phyloP scores from a whole-genome alignment of 2,329 filamentous ascomycete genomes.

The Verticillium nubilum region DNA sequence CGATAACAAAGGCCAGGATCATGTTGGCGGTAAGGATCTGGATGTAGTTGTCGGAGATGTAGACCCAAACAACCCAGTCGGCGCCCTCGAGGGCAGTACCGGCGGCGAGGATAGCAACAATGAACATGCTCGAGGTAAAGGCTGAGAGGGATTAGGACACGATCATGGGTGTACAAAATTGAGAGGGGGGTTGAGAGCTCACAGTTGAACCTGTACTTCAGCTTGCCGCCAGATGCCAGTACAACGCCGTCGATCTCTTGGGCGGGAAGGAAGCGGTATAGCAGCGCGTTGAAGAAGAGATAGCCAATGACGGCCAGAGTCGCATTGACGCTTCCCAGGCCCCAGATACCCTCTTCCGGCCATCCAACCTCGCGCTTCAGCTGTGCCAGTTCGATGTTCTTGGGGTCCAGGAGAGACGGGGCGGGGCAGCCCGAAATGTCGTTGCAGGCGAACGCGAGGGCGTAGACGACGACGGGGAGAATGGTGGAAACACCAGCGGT shows the following conservation, averaged over 20 bases:
- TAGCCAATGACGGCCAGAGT: constrained; percentile 70
- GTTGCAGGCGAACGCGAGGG: constrained; percentile 83
- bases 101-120: constrained; percentile 62
- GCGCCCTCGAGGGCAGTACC: constrained; percentile 75
- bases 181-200: too few species aligned
- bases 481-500: constrained; percentile 73
- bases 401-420: constrained; percentile 70
- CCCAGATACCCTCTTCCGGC: constrained; percentile 64
- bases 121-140: constrained; percentile 69
- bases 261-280: constrained; percentile 75
- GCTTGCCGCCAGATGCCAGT: constrained; percentile 63
- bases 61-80: constrained; percentile 84
- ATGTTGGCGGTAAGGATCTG: constrained; percentile 82
- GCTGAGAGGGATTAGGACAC: constrained; percentile 41
- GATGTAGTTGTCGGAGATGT: constrained; percentile 85
- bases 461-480: constrained; percentile 73
- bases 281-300: constrained; percentile 67
- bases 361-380: constrained; percentile 80
- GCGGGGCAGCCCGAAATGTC: constrained; percentile 88
- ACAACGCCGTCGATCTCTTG: constrained; percentile 64
- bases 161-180: constrained; percentile 15
- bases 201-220: constrained; percentile 82
- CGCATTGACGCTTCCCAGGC: constrained; percentile 64
- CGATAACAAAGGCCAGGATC: constrained; percentile 65
- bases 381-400: constrained; percentile 62